Evolutionary conservation across 805 yeast genomes (phyloP), one percentile per base, ranked within the genome.

Genomic region (Sugiyamaella floridensis): DNA sequence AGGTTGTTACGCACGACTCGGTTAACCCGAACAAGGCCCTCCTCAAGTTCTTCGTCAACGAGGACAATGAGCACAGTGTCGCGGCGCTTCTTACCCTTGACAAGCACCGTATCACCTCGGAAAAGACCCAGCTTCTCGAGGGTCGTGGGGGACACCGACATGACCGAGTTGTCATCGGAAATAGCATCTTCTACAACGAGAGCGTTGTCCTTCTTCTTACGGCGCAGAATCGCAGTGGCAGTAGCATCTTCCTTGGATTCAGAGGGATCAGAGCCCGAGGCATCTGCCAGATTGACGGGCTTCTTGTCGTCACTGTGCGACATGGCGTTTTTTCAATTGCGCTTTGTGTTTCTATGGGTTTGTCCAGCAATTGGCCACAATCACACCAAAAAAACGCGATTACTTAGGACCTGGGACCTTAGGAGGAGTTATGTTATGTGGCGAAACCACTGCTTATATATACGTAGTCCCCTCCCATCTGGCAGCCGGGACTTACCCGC

Each of bases 151-250:
- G 95, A 85, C 85, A 93, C 87, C 49, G 97, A 86, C 68, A 93
- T 87, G 59, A 92, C 95, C 28, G 98, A 89, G 73, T 93, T 93
- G 71, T 93, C 99, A 71, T 93, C 99, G 64, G 87, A 89, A 64
- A 85, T 82, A 59, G 99, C 98, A 72, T 93, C 99, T 67, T 93
- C 99, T 49, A 93, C 98, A 58, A 93, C 74, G 62, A 93, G 76
- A 50, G 96, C 88, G 71, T 93, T 93, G 67, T 86, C 96, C 80
- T 92, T 92, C 93, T 93, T 92, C 83, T 93, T 93, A 74, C 92
- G 82, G 76, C 97, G 86, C 66, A 93, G 77, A 66, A 93, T 93
- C 45, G 99, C 99, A 52, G 98, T 93, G 59, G 99, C 99, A 50
- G 96, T 89, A 60, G 78, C 81, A 63, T 79, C 82, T 47, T 73